These are phyloP conservation scores for Trichosporon ovoides DNA, from an alignment of 1,284 basidiomycete genomes.

Conservation along the genomic window DNA sequence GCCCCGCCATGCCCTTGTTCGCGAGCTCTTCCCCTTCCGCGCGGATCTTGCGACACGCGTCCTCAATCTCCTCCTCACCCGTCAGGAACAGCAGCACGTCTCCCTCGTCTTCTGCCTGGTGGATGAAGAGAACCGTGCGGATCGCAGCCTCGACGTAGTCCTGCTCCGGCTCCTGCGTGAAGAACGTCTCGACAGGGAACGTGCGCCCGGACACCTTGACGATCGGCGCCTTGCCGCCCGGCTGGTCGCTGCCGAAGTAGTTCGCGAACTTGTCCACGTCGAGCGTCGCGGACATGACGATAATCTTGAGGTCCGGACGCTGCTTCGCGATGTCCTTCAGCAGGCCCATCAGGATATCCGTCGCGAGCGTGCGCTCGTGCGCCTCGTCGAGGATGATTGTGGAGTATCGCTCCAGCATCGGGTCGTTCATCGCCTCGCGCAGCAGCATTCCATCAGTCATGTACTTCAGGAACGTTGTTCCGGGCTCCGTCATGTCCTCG, in stretches of 20 bases:
- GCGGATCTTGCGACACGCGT: conserved; percentile 89
- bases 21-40: conserved; percentile 76
- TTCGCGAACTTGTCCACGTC: conserved; percentile 96
- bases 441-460: conserved; percentile 99
- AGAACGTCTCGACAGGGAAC: conserved; percentile 91
- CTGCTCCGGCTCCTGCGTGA: conserved; percentile 90
- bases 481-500: conserved; percentile 91
- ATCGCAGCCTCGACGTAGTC: conserved; percentile 98
- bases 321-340: conserved; percentile 63
- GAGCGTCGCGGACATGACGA: conserved; percentile 97
- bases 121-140: conserved; percentile 94
- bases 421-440: conserved; percentile 96
- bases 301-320: conserved; percentile 87
- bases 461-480: conserved; percentile 90
- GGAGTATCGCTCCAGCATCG: conserved; percentile 79
- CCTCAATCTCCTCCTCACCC: conserved; percentile 98
- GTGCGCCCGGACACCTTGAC: conserved; percentile 96
- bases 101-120: conserved; percentile 88
- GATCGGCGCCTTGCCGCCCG: conserved; percentile 63
- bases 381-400: conserved; percentile 98
- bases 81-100: conserved; percentile 94
- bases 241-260: conserved; percentile 70
- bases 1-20: conserved; percentile 70
- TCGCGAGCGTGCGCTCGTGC: conserved; percentile 95
- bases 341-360: conserved; percentile 97